Base-by-base conservation (phyloP, 768 basidiomycete genomes). In the Pleurotus sapidus region DNA sequence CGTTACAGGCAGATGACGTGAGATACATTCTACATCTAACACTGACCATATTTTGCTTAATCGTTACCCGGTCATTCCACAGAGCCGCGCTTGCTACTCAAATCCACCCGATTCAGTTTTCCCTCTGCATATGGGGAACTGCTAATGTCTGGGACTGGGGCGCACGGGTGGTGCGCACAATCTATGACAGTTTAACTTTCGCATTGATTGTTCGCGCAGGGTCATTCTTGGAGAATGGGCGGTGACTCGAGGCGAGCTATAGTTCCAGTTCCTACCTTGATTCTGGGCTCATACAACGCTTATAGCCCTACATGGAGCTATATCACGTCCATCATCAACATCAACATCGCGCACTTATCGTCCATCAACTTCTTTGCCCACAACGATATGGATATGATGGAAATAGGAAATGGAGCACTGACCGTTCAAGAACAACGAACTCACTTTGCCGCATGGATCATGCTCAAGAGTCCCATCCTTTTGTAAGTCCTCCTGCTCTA, bases 61-160 rank as follows among this genome's bases (percentile, higher is more conserved):
- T 43, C 30, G 42, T 58, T 18, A 9, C 49, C n/a, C n/a, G 5
- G 20, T n/a, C 15, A 15, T 23, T 39, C 15, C 49, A 2, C 50
- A 82, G 81, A 8, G 76, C 72, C 12, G 82, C 81, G 12, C 70
- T 83, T 5, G 77, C 74, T 5, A 64, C 67, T 5, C 74, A 77
- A 55, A 62, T 74, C 3, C 72, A 71, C 8, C 80, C 82, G 0
- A 72, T 84, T 24, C 76, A 83, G 48, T 81, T 72, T 61, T 71
- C 69, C 34, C 67, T 84, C 14, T 84, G 83, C 63, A 78, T 79
- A 46, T 84, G 83, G 83, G 82, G 82, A n/a, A 58, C 63, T 12
- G 78, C 77, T 4, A 68, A 82, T 55, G 82, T 83, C 7, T 84
- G 82, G 82, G 67, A 73, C 11, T 84, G 82, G 83, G 83, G 83